phyloP scores from a whole-genome alignment of 441 rosid genomes.

The Pelargonium fulgidum region DNA sequence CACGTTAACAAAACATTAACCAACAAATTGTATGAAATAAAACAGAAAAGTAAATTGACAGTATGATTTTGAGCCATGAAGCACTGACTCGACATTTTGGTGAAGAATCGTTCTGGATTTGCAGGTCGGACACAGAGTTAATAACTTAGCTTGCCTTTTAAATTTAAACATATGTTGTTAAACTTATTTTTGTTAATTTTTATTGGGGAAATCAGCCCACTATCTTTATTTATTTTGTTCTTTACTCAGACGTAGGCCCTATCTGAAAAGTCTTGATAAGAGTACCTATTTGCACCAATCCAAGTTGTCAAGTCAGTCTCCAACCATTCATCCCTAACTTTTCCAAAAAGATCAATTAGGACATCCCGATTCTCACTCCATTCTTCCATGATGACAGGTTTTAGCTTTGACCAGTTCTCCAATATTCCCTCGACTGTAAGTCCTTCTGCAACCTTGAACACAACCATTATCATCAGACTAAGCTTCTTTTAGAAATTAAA shows the following conservation, averaged over 20 bases:
- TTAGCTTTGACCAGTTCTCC: slow-evolving; percentile 69
- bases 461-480: slow-evolving; percentile 24
- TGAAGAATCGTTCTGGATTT: too few species aligned
- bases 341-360: slow-evolving; percentile 69
- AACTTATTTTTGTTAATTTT: too few species aligned
- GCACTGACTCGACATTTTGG: too few species aligned
- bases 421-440: slow-evolving; percentile 59
- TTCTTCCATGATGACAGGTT: slow-evolving; percentile 70
- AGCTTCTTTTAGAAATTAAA: slow-evolving; percentile 1
- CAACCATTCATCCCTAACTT: slow-evolving; percentile 90
- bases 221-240: background rate
- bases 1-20: background rate
- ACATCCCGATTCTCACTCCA: slow-evolving; percentile 66
- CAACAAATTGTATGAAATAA: background rate
- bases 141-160: too few species aligned
- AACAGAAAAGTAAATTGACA: background rate
- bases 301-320: slow-evolving; percentile 61
- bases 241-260: background rate
- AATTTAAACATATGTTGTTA: too few species aligned
- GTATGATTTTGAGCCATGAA: background rate
- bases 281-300: slow-evolving; percentile 90
- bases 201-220: too few species aligned
- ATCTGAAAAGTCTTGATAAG: slow-evolving; percentile 13
- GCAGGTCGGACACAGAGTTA: too few species aligned
- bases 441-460: slow-evolving; percentile 67